phyloP scores from a whole-genome alignment of 2,329 filamentous ascomycete genomes.

The Ophiostoma ulmi region DNA sequence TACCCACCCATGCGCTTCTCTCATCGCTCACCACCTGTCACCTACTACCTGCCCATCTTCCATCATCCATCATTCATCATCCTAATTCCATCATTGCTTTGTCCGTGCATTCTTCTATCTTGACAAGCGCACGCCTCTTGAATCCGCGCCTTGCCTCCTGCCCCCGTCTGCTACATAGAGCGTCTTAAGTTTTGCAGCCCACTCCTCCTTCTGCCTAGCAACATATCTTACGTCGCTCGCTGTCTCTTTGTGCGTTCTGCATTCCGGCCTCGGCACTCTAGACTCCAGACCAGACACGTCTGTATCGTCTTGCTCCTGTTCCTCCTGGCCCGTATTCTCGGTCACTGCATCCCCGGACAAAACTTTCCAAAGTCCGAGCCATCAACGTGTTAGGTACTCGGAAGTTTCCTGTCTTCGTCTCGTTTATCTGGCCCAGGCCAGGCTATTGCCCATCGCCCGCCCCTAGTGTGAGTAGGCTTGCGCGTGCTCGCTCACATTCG shows the following conservation, averaged over 20 bases:
- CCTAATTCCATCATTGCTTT: neutral
- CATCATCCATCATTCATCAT: neutral
- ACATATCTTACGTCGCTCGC: neutral
- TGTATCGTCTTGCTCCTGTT: neutral
- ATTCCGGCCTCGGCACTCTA: neutral
- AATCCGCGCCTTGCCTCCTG: slow-evolving; percentile 1
- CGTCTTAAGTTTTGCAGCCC: slow-evolving; percentile 1
- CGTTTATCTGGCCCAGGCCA: slow-evolving; percentile 1
- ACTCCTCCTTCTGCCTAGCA: neutral
- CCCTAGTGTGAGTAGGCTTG: slow-evolving; percentile 29
- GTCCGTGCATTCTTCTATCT: neutral
- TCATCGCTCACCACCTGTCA: neutral
- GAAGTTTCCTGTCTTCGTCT: slow-evolving; percentile 4
- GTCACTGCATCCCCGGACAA: neutral
- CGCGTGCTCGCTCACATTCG: slow-evolving; percentile 15
- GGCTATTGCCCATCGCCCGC: neutral
- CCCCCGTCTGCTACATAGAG: slow-evolving; percentile 6
- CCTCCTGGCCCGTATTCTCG: neutral
- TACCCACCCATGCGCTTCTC: neutral
- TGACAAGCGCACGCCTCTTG: neutral
- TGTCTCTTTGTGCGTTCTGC: neutral
- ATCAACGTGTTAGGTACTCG: slow-evolving; percentile 17
- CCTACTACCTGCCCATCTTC: neutral
- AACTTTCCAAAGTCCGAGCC: slow-evolving; percentile 13
- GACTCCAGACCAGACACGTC: neutral